A percentile compares a stretch with the other conserved stretches of the same genome.
These are phyloP conservation scores for Falciphora oryzae DNA, from an alignment of 2,329 filamentous ascomycete genomes.

Conservation along the genomic window DNA sequence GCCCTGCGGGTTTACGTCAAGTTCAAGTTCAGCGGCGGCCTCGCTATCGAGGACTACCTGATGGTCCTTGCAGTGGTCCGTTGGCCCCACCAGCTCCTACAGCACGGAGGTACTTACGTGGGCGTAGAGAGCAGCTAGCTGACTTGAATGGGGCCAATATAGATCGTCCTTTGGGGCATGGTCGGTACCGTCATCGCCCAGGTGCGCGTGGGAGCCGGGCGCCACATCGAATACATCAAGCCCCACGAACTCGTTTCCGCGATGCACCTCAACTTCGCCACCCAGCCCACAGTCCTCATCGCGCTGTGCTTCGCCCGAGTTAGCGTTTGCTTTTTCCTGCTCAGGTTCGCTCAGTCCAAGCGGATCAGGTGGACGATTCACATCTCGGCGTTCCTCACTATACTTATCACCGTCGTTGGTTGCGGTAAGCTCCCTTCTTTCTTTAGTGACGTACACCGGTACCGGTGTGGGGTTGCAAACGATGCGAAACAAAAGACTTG, in stretches of 20 bases:
- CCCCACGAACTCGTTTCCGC: slow-evolving; percentile 24
- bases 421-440: slow-evolving; percentile 12
- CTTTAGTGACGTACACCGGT: too few species aligned
- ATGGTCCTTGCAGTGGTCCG: slow-evolving; percentile 40
- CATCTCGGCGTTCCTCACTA: not conserved
- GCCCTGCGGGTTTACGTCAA: not conserved
- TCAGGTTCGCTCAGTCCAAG: not conserved
- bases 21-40: not conserved
- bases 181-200: slow-evolving; percentile 27
- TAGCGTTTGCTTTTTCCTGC: slow-evolving; percentile 21
- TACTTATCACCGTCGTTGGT: not conserved
- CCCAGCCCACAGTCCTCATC: not conserved
- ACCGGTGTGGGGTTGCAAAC: too few species aligned
- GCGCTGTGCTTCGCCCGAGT: not conserved
- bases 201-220: slow-evolving; percentile 25
- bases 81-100: not conserved
- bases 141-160: not conserved
- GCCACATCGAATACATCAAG: slow-evolving; percentile 17
- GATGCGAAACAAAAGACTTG: too few species aligned
- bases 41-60: slow-evolving; percentile 41
- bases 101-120: too few species aligned
- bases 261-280: slow-evolving; percentile 11
- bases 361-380: not conserved
- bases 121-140: not conserved
- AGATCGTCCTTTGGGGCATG: slow-evolving; percentile 31